Evolutionary conservation across 2,329 filamentous ascomycete species (phyloP).

Genomic region (Cladophialophora yegresii): DNA sequence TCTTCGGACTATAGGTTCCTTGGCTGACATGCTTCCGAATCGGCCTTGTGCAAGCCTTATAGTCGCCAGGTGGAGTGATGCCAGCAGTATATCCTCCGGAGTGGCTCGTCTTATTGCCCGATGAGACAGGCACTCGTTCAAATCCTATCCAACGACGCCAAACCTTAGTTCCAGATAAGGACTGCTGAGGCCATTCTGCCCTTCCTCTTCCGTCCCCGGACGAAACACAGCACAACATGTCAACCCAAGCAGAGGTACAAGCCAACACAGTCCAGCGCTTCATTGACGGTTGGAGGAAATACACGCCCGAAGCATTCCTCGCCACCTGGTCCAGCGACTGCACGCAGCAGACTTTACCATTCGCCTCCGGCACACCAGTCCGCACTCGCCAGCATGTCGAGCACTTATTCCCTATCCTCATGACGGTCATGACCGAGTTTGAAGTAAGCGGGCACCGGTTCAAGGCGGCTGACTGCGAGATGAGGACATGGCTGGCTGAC

Average conservation of each 20-base stretch:
- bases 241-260: neutral
- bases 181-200: neutral
- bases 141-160: neutral
- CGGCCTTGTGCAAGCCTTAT: neutral
- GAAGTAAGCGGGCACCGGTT: neutral
- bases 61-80: neutral
- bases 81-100: neutral
- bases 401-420: neutral
- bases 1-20: neutral
- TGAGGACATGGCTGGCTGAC: neutral
- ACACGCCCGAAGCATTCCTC: neutral
- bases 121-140: neutral
- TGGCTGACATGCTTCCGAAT: neutral
- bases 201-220: neutral
- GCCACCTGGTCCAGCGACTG: neutral
- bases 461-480: neutral
- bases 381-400: neutral
- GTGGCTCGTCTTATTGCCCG: neutral
- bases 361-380: neutral
- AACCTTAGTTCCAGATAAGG: neutral
- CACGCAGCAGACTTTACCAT: neutral
- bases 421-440: neutral
- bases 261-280: neutral
- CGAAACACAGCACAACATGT: neutral
- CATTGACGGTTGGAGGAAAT: neutral